Base-by-base conservation (phyloP, 305 asterid genomes). In the Fraxinus greggii region DNA sequence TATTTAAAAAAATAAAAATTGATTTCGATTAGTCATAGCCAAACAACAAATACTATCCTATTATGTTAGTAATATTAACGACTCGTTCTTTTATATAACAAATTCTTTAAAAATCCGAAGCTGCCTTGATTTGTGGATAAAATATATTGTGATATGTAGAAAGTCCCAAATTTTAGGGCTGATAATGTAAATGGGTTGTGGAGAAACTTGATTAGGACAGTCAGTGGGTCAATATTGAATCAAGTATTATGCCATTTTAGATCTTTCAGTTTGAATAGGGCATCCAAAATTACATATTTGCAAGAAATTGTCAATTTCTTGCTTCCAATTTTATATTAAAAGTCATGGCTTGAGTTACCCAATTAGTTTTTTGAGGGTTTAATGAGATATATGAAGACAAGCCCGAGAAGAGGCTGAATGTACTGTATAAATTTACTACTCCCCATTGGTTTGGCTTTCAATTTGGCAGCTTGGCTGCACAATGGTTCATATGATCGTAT, bases 131-230 rank as follows among this genome's bases (percentile, higher is more conserved):
- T 77, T 23, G 12, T 61, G 70, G 70, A 48, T 23, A 9, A 61
- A 61, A 24, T 61, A 61, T 23, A 21, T 0, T 10, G 72, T 61
- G 32, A 21, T 15, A n/a, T 23, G 81, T 56, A 79, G 69, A 40
- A 84, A 24, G 76, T 79, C 76, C 80, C 38, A 77, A 31, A 21
- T 51, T 23, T 63, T 63, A 9, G 13, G 72, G 63, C 75, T 72
- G 80, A 23, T 74, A 72, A 45, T 3, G 61, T 77, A 59, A 15
- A 28, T 28, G 73, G 35, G 36, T 28, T 65, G 6, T 65, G 19
- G 33, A 61, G 33, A 17, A 26, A 24, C 15, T 65, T 9, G 6
- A 10, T 51, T 12, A 2, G 75, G 75, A 17, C 65, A 36, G 48
- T 75, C 19, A 65, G 15, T 51, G 32, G 80, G 61, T 28, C 24